Base-by-base conservation (phyloP, 129 eudicot genomes). In the Lactuca saligna region DNA sequence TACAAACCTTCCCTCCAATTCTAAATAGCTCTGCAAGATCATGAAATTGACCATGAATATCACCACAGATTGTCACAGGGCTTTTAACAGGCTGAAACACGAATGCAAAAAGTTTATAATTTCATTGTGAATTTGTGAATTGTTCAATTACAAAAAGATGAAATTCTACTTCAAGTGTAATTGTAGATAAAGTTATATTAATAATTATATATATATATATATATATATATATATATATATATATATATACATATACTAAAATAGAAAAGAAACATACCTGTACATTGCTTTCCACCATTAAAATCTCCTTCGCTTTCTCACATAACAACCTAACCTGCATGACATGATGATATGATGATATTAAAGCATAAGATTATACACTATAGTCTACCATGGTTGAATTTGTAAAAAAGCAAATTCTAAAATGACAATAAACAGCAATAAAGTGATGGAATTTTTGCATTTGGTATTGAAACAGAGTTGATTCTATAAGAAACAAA, bases 51-150 rank as follows among this genome's bases (percentile, higher is more conserved):
- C 97, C 97, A 72, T 90, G 97, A 74, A 90, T 90, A 81, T 90
- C 97, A 82, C 97, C 97, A 58, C 97, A 90, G 41, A 90, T 91
- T 49, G 97, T 91, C 58, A 91, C 97, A 8, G 97, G 97, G 82
- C 97, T 87, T 79, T 79, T 91, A 29, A 91, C 97, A 57, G 97
- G 97, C 97, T 91, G 83, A 17, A 57, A 41, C 38, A 58, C 16
- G 72, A 20, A 14, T 50, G 44, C 7, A 69, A 11, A 44, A 60
- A 39, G 49, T 11, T 46, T 10, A 8, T 17, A 16, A 44, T 3
- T 63, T 39, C 3, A 17, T 38, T 41, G 35, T 35, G 66, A 25
- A 25, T 25, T 25, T 25, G 29, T 25, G 29, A 25, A 0, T 20
- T 20, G 20, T 20, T 20, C 12, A 63, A 44, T 41, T 11, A 44